Conservation (phyloP, 345 rosid species). For the Ceriops decandra region DNA sequence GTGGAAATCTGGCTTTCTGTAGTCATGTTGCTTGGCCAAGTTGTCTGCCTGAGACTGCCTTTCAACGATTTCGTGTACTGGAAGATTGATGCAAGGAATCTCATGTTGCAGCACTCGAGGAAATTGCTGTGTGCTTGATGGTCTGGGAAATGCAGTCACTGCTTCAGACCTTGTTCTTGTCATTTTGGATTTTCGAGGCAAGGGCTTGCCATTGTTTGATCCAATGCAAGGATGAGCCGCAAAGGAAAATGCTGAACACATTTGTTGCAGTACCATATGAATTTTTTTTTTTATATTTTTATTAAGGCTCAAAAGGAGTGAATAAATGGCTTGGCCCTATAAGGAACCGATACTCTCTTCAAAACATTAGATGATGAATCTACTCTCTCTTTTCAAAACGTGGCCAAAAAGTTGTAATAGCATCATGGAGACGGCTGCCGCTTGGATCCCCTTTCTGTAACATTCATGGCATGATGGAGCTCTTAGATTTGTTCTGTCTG, state of each 20-base stretch:
- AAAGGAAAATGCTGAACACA: slow-evolving; percentile 28
- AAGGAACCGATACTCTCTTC: neutral
- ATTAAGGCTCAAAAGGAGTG: neutral
- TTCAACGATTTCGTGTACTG: slow-evolving; percentile 34
- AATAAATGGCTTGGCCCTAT: neutral
- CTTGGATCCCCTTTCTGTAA: neutral
- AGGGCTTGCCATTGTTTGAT: slow-evolving; percentile 12
- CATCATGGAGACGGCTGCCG: too few relatives aligned
- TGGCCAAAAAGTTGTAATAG: neutral
- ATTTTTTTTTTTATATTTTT: neutral
- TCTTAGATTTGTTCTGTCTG: neutral
- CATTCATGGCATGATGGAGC: too few relatives aligned
- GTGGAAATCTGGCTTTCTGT: slow-evolving; percentile 31
- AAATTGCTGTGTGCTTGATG: slow-evolving; percentile 3
- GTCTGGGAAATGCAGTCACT: slow-evolving; percentile 24
- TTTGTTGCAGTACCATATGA: neutral
- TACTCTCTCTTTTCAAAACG: neutral
- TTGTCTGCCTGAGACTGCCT: slow-evolving; percentile 30
- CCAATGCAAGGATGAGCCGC: slow-evolving; percentile 25
- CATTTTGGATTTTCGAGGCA: slow-evolving; percentile 1
- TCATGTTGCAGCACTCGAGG: slow-evolving; percentile 28
- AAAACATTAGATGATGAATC: neutral
- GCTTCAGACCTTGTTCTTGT: slow-evolving; percentile 29
- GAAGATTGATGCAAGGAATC: slow-evolving; percentile 34
- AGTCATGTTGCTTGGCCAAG: slow-evolving; percentile 7